Evolutionary conservation across 2,329 filamentous ascomycete species (phyloP), one percentile per base, ranked within the genome.

Genomic region (Ophiostoma montium): DNA sequence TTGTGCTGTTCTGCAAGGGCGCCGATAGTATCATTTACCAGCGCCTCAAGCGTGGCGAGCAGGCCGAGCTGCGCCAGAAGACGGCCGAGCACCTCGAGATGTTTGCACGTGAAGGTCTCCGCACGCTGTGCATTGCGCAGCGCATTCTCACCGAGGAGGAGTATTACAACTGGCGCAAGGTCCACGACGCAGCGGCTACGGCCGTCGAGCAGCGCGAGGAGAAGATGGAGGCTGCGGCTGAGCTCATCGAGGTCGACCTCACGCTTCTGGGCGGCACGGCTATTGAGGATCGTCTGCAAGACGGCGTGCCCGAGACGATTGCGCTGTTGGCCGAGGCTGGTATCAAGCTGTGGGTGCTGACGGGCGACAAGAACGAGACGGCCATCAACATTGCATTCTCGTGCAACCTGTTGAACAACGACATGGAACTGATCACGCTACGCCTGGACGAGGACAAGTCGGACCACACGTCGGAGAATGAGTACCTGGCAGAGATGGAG

Each of bases 331-430:
- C 84, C 30, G 80, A 88, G 60, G 92, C 92, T 48, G 94, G 94
- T 63, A 95, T 98, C 66, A 98, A 98, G 67, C 77, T 98, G 8
- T 98, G 92, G 92, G 92, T 98, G 48, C 70, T 98, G 55, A 98
- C 92, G 15, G 92, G 94, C 55, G 92, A 98, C 72, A 98, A 96
- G 67, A 90, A 96, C 31, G 92, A 98, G 67, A 98, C 92, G 21
- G 92, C 94, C 51, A 98, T 98, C 78, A 98, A 98, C 68, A 98
- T 98, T 61, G 92, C 92, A 2, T 98, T 96, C 67, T 98, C 94
- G 11, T 98, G 94, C 70, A 98, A 98, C 58, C 74, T 98, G 31
- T 76, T 98, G 49, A 88, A 90, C 66, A 98, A 95, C 64, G 86
- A 95, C 57, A 95, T 98, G 92, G 92, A 98, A 57, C 70, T 98